Percentiles rank a stretch among this genome's conserved stretches.
These are phyloP conservation scores for Fusarium verticillioides DNA, from an alignment of 2,329 filamentous ascomycete species.

Conservation along the genomic window DNA sequence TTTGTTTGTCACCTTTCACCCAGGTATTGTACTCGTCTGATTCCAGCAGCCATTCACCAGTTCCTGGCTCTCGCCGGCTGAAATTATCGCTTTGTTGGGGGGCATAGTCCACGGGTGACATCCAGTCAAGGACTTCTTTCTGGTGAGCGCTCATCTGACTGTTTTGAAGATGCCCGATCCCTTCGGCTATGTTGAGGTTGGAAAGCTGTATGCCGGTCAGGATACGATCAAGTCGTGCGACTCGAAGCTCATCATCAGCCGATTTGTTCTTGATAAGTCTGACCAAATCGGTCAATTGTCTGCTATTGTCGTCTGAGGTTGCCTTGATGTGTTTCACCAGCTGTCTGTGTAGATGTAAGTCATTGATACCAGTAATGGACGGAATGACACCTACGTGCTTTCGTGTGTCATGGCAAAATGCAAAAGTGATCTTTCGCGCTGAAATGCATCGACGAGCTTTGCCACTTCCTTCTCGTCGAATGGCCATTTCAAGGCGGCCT, in stretches of 20 bases:
- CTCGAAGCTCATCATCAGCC: neutral
- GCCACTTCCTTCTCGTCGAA: constrained; percentile 33
- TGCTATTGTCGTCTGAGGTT: neutral
- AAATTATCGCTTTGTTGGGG: neutral
- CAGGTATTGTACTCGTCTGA: neutral
- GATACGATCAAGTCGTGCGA: neutral
- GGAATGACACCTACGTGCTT: neutral
- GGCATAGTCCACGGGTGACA: neutral
- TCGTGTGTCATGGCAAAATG: constrained; percentile 2
- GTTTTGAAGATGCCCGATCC: neutral
- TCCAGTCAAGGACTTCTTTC: neutral
- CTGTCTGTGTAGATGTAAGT: neutral
- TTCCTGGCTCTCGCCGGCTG: neutral
- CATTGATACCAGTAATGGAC: accelerated
- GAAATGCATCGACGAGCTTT: neutral
- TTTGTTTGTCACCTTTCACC: neutral
- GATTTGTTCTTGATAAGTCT: neutral
- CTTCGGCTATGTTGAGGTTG: neutral
- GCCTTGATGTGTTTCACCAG: neutral
- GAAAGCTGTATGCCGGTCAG: neutral
- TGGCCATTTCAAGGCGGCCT: neutral
- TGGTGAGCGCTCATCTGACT: neutral
- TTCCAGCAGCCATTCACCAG: neutral
- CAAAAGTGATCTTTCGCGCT: neutral
- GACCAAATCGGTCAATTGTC: neutral